These are phyloP conservation scores for Leucoagaricus sp. DNA, from an alignment of 1,284 basidiomycete genomes.

Conservation along the genomic window DNA sequence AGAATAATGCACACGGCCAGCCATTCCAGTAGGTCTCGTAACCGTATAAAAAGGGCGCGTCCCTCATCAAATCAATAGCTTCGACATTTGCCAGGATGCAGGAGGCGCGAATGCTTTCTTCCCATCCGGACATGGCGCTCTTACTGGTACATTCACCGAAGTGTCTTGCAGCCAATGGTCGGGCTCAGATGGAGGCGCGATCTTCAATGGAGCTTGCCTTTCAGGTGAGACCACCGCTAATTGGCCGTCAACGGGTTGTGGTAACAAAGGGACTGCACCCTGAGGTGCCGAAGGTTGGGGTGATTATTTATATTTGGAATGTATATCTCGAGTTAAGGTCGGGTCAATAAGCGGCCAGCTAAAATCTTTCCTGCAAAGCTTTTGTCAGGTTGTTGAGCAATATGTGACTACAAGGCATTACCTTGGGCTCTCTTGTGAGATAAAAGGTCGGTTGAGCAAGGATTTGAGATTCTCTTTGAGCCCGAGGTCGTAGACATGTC, in stretches of 20 bases:
- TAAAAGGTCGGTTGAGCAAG: slow-evolving; percentile 25
- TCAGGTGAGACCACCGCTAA: slow-evolving; percentile 44
- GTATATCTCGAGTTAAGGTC: slow-evolving; percentile 31
- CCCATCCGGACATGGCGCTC: slow-evolving; percentile 53
- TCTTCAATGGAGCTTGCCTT: slow-evolving; percentile 53
- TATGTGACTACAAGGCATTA: slow-evolving; percentile 4
- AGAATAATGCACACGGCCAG: slow-evolving; percentile 43
- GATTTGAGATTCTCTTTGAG: slow-evolving; percentile 31
- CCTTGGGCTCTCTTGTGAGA: slow-evolving; percentile 21
- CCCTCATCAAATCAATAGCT: slow-evolving; percentile 33
- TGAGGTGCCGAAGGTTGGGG: slow-evolving; percentile 37
- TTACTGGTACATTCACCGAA: slow-evolving; percentile 53
- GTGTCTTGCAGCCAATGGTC: slow-evolving; percentile 59
- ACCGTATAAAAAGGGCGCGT: not conserved
- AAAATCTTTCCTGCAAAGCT: slow-evolving; percentile 24
- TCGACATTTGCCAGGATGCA: slow-evolving; percentile 62
- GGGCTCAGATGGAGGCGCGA: slow-evolving; percentile 46
- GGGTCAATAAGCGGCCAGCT: slow-evolving; percentile 47
- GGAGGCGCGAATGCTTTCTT: slow-evolving; percentile 56
- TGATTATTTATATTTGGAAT: slow-evolving; percentile 24
- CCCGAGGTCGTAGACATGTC: slow-evolving; percentile 47
- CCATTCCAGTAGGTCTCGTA: slow-evolving; percentile 48
- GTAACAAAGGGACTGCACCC: slow-evolving; percentile 47
- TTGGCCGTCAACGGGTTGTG: slow-evolving; percentile 55
- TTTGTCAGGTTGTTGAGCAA: not conserved